Base-by-base conservation (phyloP, 352 stramenopile species). In the Phytophthora meadii region DNA sequence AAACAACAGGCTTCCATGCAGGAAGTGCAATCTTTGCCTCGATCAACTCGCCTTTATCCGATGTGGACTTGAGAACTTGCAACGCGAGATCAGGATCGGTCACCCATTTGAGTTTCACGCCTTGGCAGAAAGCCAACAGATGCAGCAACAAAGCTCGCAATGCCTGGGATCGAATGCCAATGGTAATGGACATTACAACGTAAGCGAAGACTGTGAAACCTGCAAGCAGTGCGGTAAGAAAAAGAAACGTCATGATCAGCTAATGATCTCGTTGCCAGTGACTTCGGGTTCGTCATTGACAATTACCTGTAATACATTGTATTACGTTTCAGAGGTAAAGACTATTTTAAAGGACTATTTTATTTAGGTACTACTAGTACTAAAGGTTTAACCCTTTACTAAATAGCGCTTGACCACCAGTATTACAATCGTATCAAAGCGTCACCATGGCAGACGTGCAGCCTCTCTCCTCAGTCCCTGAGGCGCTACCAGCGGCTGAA, bases 41-140 rank as follows among this genome's bases (percentile, higher is more conserved):
- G 34, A 77, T 77, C 28, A 77, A 25, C 11, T 70, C 45, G 32
- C 69, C 68, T 32, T 77, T 77, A 28, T 74, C 42, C 11, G 41
- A 49, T 25, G 58, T 74, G 1, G 54, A 52, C 28, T 66, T 65
- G 7, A 77, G 37, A 28, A 77, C 34, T 49, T 54, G 58, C 12
- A 68, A 54, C 9, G 50, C 69, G 3, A 70, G 12, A 10, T 70
- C 37, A 5, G 69, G 64, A n/a, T 77, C 64, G 1, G 24, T 68
- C 11, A 77, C 50, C 69, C 69, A 77, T n/a, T 65, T 36, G 24
- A 77, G 48, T 5, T 68, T 61, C 6, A 74, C 64, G 14, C 69
- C 69, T 65, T 67, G 54, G 17, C 56, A 58, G 22, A 65, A 61
- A 11, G 48, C 64, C 2, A 71, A 17, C 14, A 70, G 25, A 14